These are phyloP conservation scores for Scortechinia acanthostroma DNA, from an alignment of 2,329 filamentous ascomycete species.

Conservation along the genomic window DNA sequence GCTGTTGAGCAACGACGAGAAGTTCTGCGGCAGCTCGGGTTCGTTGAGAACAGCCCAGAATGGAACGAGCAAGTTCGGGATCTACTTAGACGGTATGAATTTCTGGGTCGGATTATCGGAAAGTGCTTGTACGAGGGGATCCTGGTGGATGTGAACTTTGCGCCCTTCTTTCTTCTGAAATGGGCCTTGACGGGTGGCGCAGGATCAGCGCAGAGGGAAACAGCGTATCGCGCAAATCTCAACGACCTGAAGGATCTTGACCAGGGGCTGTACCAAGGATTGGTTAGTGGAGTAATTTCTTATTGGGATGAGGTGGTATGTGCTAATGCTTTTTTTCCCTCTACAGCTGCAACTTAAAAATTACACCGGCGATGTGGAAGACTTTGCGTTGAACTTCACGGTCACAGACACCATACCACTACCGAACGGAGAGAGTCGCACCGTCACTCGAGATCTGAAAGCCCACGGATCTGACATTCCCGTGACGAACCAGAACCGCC, in stretches of 20 bases:
- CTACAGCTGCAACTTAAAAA: slow-evolving; percentile 68
- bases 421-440: slow-evolving; percentile 39
- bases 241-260: slow-evolving; percentile 92
- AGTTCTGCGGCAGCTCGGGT: slow-evolving; percentile 38
- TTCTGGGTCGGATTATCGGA: slow-evolving; percentile 83
- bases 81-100: slow-evolving; percentile 74
- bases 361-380: slow-evolving; percentile 71
- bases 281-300: slow-evolving; percentile 25
- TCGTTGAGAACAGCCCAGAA: slow-evolving; percentile 41
- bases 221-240: slow-evolving; percentile 79
- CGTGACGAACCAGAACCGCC: slow-evolving; percentile 86
- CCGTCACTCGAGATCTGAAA: slow-evolving; percentile 69
- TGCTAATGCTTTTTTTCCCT: slow-evolving; percentile 15
- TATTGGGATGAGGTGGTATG: slow-evolving; percentile 4
- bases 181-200: slow-evolving; percentile 74
- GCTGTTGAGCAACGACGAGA: slow-evolving; percentile 65
- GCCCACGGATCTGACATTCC: slow-evolving; percentile 67
- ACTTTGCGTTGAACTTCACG: slow-evolving; percentile 81
- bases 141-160: slow-evolving; percentile 84
- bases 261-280: slow-evolving; percentile 80
- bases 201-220: slow-evolving; percentile 55
- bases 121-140: slow-evolving; percentile 98
- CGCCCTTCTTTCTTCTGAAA: slow-evolving; percentile 90
- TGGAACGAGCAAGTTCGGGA: slow-evolving; percentile 50
- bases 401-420: slow-evolving; percentile 64